These are phyloP conservation scores for Rosa rugosa DNA, from an alignment of 306 rosid genomes.

Conservation along the genomic window DNA sequence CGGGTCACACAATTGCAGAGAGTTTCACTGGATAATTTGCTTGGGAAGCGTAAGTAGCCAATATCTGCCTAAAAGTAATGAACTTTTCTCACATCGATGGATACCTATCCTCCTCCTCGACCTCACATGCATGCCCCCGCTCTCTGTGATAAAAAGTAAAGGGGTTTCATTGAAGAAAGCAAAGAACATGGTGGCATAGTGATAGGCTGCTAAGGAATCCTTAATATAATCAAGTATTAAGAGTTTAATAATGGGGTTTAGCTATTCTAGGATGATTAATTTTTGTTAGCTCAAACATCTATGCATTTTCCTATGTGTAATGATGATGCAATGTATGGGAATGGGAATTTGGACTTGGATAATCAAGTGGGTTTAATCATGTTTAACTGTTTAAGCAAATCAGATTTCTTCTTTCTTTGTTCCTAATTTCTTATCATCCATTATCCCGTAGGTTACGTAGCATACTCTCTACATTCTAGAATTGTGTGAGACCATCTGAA, in stretches of 20 bases:
- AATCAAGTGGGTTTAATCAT: slow-evolving; percentile 1
- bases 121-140: slow-evolving; percentile 66
- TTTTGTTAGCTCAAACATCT: slow-evolving; percentile 10
- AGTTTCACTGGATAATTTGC: slow-evolving; percentile 23
- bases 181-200: slow-evolving; percentile 35
- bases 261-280: slow-evolving; percentile 1
- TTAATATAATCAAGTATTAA: slow-evolving; percentile 1
- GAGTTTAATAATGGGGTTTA: slow-evolving; percentile 14
- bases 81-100: slow-evolving; percentile 43
- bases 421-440: not conserved
- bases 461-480: not conserved
- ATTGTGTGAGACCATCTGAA: not conserved
- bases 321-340: slow-evolving; percentile 15
- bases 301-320: not conserved
- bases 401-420: not conserved
- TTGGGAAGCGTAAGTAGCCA: slow-evolving; percentile 44
- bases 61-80: slow-evolving; percentile 44
- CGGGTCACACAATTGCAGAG: not conserved
- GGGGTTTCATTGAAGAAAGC: slow-evolving; percentile 44
- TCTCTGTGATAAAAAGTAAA: slow-evolving; percentile 15
- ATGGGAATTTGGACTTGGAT: not conserved
- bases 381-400: slow-evolving; percentile 6
- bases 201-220: not conserved
- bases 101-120: slow-evolving; percentile 15
- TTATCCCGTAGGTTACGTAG: not conserved